phyloP scores from a whole-genome alignment of 2,329 filamentous ascomycete genomes.

The Fusarium pseudonygamai region DNA sequence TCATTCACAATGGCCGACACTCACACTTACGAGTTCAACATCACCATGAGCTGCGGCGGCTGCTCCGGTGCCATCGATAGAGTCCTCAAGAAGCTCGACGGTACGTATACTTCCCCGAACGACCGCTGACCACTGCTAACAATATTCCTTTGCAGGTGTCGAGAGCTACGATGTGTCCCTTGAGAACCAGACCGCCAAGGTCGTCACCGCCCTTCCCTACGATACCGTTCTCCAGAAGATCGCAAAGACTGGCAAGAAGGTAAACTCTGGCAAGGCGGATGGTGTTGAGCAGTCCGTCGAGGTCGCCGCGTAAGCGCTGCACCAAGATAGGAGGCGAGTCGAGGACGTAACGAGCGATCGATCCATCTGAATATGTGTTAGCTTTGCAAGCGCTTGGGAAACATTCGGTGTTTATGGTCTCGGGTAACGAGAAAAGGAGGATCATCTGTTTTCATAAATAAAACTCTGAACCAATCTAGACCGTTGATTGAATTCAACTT shows the following conservation, averaged over 20 bases:
- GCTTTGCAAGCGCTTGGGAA: conserved; percentile 30
- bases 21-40: conserved; percentile 94
- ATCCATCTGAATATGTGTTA: conserved; percentile 30
- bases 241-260: conserved; percentile 93
- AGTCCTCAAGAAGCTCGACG: conserved; percentile 90
- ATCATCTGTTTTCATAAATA: conserved; percentile 23
- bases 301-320: conserved; percentile 46
- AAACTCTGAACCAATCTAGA: conserved; percentile 16
- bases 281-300: conserved; percentile 66
- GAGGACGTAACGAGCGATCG: neutral
- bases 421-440: conserved; percentile 24
- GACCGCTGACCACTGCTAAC: conserved; percentile 13
- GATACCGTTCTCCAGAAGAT: conserved; percentile 87
- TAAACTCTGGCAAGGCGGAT: conserved; percentile 80
- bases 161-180: conserved; percentile 89
- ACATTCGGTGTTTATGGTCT: conserved; percentile 33
- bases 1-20: conserved; percentile 70
- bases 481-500: neutral
- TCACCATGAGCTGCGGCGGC: conserved; percentile 93
- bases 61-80: conserved; percentile 95
- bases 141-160: conserved; percentile 67
- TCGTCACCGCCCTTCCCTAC: conserved; percentile 78
- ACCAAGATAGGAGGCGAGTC: neutral
- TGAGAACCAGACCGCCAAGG: conserved; percentile 82
- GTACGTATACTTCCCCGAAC: conserved; percentile 59